phyloP scores from a whole-genome alignment of 108 stramenopile genomes.

The Discostella pseudostelligera region DNA sequence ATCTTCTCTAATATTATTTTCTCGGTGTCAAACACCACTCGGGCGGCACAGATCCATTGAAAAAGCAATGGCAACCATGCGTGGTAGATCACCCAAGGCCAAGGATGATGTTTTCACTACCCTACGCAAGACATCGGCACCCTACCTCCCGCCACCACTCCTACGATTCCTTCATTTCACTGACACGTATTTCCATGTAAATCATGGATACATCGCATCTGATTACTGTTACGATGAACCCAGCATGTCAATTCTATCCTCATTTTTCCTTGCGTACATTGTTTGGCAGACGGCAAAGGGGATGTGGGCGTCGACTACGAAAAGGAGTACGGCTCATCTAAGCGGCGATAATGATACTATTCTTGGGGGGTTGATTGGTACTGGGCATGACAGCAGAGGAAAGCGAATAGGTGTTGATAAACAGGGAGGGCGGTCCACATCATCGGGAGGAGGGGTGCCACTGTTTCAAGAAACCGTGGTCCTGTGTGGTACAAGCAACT shows the following conservation, averaged over 20 bases:
- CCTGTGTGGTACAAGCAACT: slow-evolving; percentile 22
- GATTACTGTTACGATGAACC: slow-evolving; percentile 21
- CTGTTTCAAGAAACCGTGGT: slow-evolving; percentile 37
- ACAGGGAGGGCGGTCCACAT: not conserved
- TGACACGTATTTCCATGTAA: slow-evolving; percentile 27
- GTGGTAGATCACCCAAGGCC: not conserved
- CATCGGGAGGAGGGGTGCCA: slow-evolving; percentile 11
- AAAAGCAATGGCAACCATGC: too few relatives aligned
- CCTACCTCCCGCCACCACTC: slow-evolving; percentile 41
- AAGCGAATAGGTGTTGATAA: not conserved
- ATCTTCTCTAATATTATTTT: too few relatives aligned
- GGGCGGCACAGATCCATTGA: too few relatives aligned
- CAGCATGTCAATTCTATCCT: slow-evolving; percentile 9
- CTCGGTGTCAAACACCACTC: too few relatives aligned
- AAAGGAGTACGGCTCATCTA: slow-evolving; percentile 26
- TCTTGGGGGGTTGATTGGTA: slow-evolving; percentile 8
- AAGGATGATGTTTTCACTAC: slow-evolving; percentile 8
- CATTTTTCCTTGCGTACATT: slow-evolving; percentile 11
- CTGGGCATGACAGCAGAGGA: not conserved
- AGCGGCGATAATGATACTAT: slow-evolving; percentile 18
- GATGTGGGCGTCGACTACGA: slow-evolving; percentile 14
- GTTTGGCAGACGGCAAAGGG: slow-evolving; percentile 10
- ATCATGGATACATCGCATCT: slow-evolving; percentile 17
- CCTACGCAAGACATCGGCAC: slow-evolving; percentile 34
- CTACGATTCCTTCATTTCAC: slow-evolving; percentile 23